Evolutionary conservation across 805 yeast genomes (phyloP).

Genomic region (Candida sphagnicola): DNA sequence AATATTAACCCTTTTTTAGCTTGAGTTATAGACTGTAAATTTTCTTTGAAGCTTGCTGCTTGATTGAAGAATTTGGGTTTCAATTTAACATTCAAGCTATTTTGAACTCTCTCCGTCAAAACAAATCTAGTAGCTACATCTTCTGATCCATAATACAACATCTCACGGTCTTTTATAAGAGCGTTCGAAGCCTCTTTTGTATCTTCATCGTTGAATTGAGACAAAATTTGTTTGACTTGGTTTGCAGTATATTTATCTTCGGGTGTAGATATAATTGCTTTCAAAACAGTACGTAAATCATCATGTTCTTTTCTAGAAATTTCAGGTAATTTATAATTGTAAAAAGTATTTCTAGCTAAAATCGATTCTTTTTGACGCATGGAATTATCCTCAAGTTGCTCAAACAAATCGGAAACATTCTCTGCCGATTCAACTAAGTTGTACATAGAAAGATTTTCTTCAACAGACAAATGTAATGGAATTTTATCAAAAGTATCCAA

Average conservation of each 20-base stretch:
- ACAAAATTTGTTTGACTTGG: conserved; percentile 45
- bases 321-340: conserved; percentile 13
- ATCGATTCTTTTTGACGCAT: conserved; percentile 68
- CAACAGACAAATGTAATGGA: conserved; percentile 38
- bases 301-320: conserved; percentile 19
- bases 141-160: conserved; percentile 42
- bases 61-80: conserved; percentile 32
- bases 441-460: conserved; percentile 47
- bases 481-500: conserved; percentile 23
- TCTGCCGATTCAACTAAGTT: conserved; percentile 14
- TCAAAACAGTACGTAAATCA: conserved; percentile 38
- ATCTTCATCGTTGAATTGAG: conserved; percentile 39
- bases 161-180: conserved; percentile 54
- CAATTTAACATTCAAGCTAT: conserved; percentile 9
- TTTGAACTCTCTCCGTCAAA: conserved; percentile 50
- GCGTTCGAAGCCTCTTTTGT: conserved; percentile 48
- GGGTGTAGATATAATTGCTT: conserved; percentile 57
- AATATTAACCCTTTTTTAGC: conserved; percentile 51
- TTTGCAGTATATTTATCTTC: conserved; percentile 43
- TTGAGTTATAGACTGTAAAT: conserved; percentile 36
- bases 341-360: conserved; percentile 45
- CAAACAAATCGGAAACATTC: conserved; percentile 23
- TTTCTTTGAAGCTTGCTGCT: conserved; percentile 44
- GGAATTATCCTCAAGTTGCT: conserved; percentile 53
- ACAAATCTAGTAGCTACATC: conserved; percentile 45